Percentiles rank a stretch among this genome's conserved stretches.
These are phyloP conservation scores for Metschnikowia hibisci DNA, from an alignment of 805 yeast genomes.

Conservation along the genomic window DNA sequence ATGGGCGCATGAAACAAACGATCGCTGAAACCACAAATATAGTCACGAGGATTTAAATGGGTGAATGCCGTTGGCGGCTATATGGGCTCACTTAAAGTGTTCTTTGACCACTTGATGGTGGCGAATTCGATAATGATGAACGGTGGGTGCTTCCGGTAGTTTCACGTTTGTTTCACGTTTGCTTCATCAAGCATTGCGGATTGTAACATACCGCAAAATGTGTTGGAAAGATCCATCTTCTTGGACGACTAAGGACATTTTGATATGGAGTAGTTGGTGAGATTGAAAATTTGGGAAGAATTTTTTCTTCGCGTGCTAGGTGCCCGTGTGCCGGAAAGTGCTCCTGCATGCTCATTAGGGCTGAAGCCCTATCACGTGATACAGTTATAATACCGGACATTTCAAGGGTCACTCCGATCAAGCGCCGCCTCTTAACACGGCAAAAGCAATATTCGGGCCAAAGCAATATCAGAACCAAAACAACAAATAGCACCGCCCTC, in stretches of 20 bases:
- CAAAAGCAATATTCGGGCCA: no score
- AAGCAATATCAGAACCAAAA: no score
- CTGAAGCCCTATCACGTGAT: conserved; percentile 19
- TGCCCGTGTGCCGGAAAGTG: conserved; percentile 12
- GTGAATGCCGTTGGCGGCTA: no score
- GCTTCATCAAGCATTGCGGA: background rate
- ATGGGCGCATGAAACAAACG: no score
- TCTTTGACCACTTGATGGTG: no score
- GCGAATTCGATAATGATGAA: no score
- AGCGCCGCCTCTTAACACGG: no score
- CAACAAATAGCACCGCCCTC: background rate
- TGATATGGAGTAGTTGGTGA: conserved; percentile 26
- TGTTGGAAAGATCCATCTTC: conserved; percentile 99
- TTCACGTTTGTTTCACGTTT: background rate
- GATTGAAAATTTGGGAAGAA: conserved; percentile 16
- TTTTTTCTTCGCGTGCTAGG: conserved; percentile 18
- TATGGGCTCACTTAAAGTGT: no score
- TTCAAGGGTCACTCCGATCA: no score
- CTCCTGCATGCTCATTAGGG: conserved; percentile 15
- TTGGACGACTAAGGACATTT: conserved; percentile 96
- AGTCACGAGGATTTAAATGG: no score
- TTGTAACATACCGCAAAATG: conserved; percentile 93
- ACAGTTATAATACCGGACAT: no score
- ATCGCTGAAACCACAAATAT: no score
- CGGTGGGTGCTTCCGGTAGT: background rate